These are phyloP conservation scores for Halophytophthora batemanensis DNA, from an alignment of 352 stramenopile genomes.

Conservation along the genomic window DNA sequence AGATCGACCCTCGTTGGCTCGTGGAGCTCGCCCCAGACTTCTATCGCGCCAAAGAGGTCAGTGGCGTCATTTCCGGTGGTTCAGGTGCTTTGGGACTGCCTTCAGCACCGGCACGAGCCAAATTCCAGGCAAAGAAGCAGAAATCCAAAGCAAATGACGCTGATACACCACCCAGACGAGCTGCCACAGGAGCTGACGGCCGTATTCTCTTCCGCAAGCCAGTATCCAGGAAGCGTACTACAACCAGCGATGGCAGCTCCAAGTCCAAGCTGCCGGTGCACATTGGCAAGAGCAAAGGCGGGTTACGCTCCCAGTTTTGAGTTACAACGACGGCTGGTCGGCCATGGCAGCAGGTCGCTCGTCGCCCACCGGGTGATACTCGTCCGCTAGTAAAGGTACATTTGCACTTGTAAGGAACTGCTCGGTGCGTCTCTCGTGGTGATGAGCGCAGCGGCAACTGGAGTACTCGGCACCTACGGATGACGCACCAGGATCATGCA, in stretches of 20 bases:
- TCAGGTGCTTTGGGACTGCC: slow-evolving; percentile 66
- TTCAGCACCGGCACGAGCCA: slow-evolving; percentile 23
- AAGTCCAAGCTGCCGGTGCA: slow-evolving; percentile 66
- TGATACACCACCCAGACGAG: slow-evolving; percentile 15
- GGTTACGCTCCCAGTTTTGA: slow-evolving; percentile 72
- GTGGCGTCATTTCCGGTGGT: slow-evolving; percentile 53
- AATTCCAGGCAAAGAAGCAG: slow-evolving; percentile 22
- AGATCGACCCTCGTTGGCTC: slow-evolving; percentile 76
- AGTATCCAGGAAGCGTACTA: slow-evolving; percentile 14
- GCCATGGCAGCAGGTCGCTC: too few species aligned
- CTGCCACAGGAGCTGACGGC: slow-evolving; percentile 30
- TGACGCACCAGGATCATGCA: too few species aligned
- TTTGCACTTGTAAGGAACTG: too few species aligned
- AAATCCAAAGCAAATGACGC: slow-evolving; percentile 13
- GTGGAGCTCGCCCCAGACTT: slow-evolving; percentile 65
- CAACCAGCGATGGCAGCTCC: slow-evolving; percentile 3
- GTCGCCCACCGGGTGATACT: too few species aligned
- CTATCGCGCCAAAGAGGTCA: slow-evolving; percentile 72
- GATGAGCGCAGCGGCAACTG: too few species aligned
- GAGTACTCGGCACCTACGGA: too few species aligned
- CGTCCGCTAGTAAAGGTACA: too few species aligned
- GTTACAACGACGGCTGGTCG: too few species aligned
- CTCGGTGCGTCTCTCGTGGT: too few species aligned
- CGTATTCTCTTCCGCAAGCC: slow-evolving; percentile 80
- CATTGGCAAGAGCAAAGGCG: slow-evolving; percentile 82